phyloP scores from a whole-genome alignment of 495 filamentous ascomycete genomes.

The Penicillium cosmopolitanum region DNA sequence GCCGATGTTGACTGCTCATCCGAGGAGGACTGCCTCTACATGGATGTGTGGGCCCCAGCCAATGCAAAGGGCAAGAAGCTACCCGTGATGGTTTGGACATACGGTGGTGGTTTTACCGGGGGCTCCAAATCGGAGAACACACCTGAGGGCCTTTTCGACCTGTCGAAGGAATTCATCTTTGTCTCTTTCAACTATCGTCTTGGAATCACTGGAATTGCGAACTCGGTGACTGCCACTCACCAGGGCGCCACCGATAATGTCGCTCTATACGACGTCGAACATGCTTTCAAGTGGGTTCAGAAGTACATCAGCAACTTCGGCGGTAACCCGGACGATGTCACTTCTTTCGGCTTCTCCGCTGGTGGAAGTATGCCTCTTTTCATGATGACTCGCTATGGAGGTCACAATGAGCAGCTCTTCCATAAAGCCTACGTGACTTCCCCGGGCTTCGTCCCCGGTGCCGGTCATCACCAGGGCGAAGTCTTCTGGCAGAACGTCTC shows the following conservation, averaged over 20 bases:
- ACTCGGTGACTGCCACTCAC: conserved; percentile 38
- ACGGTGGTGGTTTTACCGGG: conserved; percentile 45
- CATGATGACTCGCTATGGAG: conserved; percentile 39
- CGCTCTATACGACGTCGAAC: conserved; percentile 54
- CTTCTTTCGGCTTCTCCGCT: conserved; percentile 46
- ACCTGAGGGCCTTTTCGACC: conserved; percentile 27
- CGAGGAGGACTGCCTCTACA: conserved; percentile 45
- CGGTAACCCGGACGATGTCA: conserved; percentile 48
- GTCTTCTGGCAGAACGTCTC: conserved; percentile 41
- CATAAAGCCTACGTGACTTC: conserved; percentile 40
- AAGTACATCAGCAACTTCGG: conserved; percentile 47
- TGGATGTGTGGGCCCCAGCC: conserved; percentile 44
- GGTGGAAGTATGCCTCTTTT: conserved; percentile 48
- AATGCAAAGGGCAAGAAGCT: conserved; percentile 31
- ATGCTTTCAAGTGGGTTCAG: conserved; percentile 42
- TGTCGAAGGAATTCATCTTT: conserved; percentile 47
- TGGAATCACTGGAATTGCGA: conserved; percentile 59
- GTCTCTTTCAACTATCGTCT: conserved; percentile 55
- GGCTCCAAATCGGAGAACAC: conserved; percentile 36
- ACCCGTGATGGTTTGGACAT: conserved; percentile 46
- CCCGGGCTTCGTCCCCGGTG: conserved; percentile 38
- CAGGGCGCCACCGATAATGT: conserved; percentile 49
- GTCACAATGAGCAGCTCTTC: conserved; percentile 38
- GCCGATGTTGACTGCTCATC: conserved; percentile 41
- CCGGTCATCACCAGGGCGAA: conserved; percentile 36